Conservation (phyloP, 2,329 filamentous ascomycete species). For the Microdochium nivale region DNA sequence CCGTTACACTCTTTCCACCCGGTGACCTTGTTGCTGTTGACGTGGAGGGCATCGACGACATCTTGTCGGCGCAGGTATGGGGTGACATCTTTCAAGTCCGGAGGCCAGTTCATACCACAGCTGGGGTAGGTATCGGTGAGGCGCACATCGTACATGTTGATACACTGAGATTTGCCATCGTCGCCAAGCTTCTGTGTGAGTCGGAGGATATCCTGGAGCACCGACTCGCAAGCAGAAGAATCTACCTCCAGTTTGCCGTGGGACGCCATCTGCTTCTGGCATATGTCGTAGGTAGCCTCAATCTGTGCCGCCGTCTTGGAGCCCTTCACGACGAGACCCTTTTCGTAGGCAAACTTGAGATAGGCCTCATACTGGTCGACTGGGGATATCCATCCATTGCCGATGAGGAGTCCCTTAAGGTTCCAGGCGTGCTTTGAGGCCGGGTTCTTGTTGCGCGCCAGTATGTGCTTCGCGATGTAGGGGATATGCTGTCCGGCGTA, state of each 20-base stretch:
- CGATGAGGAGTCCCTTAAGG: constrained; percentile 79
- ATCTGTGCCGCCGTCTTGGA: constrained; percentile 56
- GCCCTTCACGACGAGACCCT: constrained; percentile 61
- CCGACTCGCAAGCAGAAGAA: constrained; percentile 61
- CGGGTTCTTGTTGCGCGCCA: constrained; percentile 71
- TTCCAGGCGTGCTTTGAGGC: constrained; percentile 55
- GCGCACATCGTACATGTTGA: constrained; percentile 97
- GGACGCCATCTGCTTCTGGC: constrained; percentile 50
- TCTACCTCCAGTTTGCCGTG: constrained; percentile 54
- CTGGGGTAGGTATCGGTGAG: constrained; percentile 70
- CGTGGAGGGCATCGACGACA: constrained; percentile 71
- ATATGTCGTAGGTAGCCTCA: constrained; percentile 61
- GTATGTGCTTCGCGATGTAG: constrained; percentile 86
- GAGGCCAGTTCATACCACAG: constrained; percentile 98
- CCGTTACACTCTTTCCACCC: constrained; percentile 91
- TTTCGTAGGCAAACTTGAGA: constrained; percentile 70
- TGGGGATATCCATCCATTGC: constrained; percentile 96
- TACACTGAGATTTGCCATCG: constrained; percentile 50
- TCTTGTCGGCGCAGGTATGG: constrained; percentile 81
- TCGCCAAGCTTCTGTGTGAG: constrained; percentile 47
- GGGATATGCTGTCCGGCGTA: constrained; percentile 96
- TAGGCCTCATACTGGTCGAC: constrained; percentile 85
- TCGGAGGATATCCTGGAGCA: constrained; percentile 65
- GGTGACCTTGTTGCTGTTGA: constrained; percentile 71
- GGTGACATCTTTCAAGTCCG: constrained; percentile 67